Evolutionary conservation across 1,284 basidiomycete genomes (phyloP).

Genomic region (Austroboletus olivaceoglutinosus): DNA sequence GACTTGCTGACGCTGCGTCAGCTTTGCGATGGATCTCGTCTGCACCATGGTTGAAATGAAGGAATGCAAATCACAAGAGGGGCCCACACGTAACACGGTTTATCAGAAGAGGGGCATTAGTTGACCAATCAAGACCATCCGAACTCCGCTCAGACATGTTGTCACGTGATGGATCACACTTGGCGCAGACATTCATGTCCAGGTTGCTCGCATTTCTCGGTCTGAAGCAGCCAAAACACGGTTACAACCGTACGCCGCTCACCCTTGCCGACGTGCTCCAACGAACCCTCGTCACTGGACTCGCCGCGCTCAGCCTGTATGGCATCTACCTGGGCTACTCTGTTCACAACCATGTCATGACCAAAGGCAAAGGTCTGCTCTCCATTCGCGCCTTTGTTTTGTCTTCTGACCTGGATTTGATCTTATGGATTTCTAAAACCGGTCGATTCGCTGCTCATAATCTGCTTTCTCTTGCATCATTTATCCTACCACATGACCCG

Average conservation of each 20-base stretch:
- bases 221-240: constrained; percentile 15
- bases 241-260: constrained; percentile 19
- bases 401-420: not conserved
- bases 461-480: not conserved
- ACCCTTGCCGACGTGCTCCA: constrained; percentile 32
- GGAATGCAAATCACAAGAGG: no score
- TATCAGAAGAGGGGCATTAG: no score
- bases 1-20: not conserved
- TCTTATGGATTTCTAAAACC: no score
- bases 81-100: no score
- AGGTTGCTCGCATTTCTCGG: constrained; percentile 26
- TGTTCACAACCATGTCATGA: constrained; percentile 31
- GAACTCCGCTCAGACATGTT: no score
- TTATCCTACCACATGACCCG: not conserved
- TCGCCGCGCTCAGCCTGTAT: constrained; percentile 27
- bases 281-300: constrained; percentile 31
- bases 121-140: no score
- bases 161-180: not conserved
- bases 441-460: no score
- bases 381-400: not conserved
- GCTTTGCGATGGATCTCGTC: no score
- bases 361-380: constrained; percentile 32
- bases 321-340: constrained; percentile 35
- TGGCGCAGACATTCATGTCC: constrained; percentile 19
- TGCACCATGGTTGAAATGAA: no score